Base-by-base conservation (phyloP, 805 yeast species). In the Saccharomyces cerevisiae region DNA sequence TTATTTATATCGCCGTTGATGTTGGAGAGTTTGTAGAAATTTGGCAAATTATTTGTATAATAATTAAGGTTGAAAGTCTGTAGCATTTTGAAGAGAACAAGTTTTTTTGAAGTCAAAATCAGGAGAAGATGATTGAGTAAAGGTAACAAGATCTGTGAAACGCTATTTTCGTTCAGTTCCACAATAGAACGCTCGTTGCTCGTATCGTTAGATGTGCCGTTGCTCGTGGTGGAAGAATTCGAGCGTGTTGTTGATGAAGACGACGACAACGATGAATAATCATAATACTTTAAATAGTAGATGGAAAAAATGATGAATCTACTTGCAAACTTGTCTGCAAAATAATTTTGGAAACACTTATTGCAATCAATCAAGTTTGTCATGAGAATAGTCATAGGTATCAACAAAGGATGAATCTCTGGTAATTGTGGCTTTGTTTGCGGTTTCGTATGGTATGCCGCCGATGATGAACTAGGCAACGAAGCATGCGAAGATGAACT, bases 321-420 rank as follows among this genome's bases (percentile, higher is more conserved):
- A 30, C 77, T 73, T 1, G 83, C 78, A 57, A 76, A 75, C 48
- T 76, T 73, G 13, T 76, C 74, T 2, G 76, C 68, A 30, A 82
- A 70, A 51, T 75, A 71, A 17, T 65, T 62, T 55, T 76, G 76
- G 61, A 85, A 83, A 50, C 69, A 69, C 55, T 74, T 75, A 69
- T 92, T 92, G 60, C 89, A 83, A 64, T 88, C 92, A 32, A 81
- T 70, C 47, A 89, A 70, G 61, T 87, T 96, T 87, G 96, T 88
- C 14, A 87, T 59, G 8, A 91, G 65, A 65, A 85, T 76, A 5
- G 81, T 68, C n/a, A 79, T 64, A 62, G 85, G 91, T 3, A 76
- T 70, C 1, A 82, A 67, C 84, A 90, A 75, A 21, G 76, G 61
- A 4, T 79, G 69, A 54, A 75, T 51, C 57, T 70, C 57, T 48